Evolutionary conservation across 176 grass and related monocot genomes (phyloP).

Genomic region (Eremochloa ophiuroides): DNA sequence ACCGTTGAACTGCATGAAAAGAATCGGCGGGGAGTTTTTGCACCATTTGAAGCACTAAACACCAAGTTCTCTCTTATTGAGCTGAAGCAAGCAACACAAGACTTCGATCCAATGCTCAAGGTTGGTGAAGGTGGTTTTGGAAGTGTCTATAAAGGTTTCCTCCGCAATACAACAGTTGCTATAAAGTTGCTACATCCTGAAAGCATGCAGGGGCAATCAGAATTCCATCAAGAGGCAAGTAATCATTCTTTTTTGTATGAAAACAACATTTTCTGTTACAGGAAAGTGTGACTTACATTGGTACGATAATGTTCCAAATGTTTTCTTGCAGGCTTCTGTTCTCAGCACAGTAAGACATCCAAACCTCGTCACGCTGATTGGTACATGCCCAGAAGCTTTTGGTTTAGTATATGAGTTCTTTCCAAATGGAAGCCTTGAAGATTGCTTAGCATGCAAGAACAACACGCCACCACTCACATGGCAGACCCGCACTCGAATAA

Average conservation of each 20-base stretch:
- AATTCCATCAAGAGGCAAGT: constrained; percentile 65
- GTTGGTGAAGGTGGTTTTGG: constrained; percentile 58
- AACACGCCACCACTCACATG: constrained; percentile 43
- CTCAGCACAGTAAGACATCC: constrained; percentile 60
- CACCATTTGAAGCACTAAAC: constrained; percentile 21
- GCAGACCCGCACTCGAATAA: constrained; percentile 52
- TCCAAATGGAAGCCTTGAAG: constrained; percentile 62
- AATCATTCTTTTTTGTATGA: not conserved
- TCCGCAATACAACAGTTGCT: constrained; percentile 51
- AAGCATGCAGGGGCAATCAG: constrained; percentile 32
- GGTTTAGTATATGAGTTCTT: constrained; percentile 56
- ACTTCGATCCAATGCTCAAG: constrained; percentile 31
- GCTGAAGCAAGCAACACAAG: constrained; percentile 40
- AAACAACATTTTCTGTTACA: not conserved
- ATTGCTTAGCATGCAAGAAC: constrained; percentile 25
- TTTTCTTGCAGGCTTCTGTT: constrained; percentile 38
- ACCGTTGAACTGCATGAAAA: constrained; percentile 27
- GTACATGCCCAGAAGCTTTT: constrained; percentile 46
- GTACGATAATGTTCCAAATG: not conserved
- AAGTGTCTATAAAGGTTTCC: constrained; percentile 50
- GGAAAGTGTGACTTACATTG: not conserved
- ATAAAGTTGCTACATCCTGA: constrained; percentile 53
- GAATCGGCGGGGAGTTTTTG: not conserved
- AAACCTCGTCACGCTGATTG: constrained; percentile 62
- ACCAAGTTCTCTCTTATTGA: constrained; percentile 47